Conservation (phyloP, 768 basidiomycete genomes). For the Mrakia blollopis region DNA sequence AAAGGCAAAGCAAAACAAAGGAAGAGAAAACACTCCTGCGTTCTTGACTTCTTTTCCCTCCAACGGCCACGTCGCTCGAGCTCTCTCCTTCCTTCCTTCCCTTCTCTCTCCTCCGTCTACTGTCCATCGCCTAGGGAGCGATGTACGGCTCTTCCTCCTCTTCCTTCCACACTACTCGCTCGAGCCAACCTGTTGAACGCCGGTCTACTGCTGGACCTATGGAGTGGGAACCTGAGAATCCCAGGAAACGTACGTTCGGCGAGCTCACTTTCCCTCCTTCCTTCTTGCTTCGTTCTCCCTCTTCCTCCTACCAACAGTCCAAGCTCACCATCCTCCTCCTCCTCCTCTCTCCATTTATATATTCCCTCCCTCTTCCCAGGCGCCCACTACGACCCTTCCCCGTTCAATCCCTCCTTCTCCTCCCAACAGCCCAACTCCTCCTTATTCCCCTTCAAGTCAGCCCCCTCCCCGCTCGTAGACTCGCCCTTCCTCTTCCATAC, state of each 20-base stretch:
- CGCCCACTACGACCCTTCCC: conserved; percentile 24
- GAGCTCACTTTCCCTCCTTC: neutral
- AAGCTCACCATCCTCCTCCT: neutral
- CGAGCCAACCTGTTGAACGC: neutral
- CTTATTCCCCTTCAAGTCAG: conserved; percentile 1
- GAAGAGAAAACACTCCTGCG: neutral
- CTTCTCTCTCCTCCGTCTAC: neutral
- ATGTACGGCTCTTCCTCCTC: conserved; percentile 14
- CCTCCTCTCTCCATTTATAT: neutral
- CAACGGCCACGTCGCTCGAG: neutral
- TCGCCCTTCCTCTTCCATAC: conserved; percentile 31
- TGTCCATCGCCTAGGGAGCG: neutral
- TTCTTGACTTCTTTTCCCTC: neutral
- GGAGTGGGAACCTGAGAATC: conserved; percentile 23
- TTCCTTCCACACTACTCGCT: neutral
- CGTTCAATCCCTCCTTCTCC: neutral
- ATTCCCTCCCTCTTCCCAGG: neutral
- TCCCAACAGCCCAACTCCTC: neutral
- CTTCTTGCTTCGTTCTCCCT: neutral
- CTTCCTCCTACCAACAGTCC: neutral
- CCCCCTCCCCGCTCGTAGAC: neutral
- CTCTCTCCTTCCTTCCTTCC: neutral
- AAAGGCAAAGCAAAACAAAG: neutral
- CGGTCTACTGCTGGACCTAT: conserved; percentile 28
- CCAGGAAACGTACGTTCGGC: conserved; percentile 27